Base-by-base conservation (phyloP, 1,139 yeast species). In the Scheffersomyces segobiensis region DNA sequence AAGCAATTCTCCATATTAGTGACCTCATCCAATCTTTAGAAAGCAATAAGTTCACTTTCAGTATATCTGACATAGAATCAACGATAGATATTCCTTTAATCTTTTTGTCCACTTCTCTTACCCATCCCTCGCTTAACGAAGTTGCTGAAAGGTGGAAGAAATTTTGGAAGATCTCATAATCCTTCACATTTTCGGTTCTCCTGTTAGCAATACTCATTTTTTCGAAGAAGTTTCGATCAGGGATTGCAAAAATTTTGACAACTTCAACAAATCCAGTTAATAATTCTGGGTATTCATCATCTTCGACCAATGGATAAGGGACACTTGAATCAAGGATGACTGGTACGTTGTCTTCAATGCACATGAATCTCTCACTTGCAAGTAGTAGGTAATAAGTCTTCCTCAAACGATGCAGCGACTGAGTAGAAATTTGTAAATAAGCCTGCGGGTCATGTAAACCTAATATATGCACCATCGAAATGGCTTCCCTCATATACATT, bases 291-390 rank as follows among this genome's bases (percentile, higher is more conserved):
- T 71, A 71, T 54, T 73, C 77, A 55, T 76, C 80, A 56, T 74
- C 73, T 50, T 67, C 73, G 46, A 73, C 60, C 1, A 67, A 61
- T 1, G 79, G 79, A 50, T 68, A 66, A 1, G 75, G 73, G 18
- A 76, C 67, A 19, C 69, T 65, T 4, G 78, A 69, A 50, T 73
- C 77, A 22, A 76, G 61, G 48, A 75, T 63, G 14, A 74, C 75
- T 1, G 78, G 79, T 26, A 75, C 63, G 42, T 70, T 73, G 57
- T 72, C 74, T 56, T 74, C 77, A 52, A 74, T 73, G 58, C 80
- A 75, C 68, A 73, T 72, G 62, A 71, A 77, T 32, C 82, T 60
- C 62, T 78, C 82, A 0, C 80, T 76, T n/a, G 77, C 77, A 61
- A 77, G 63, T n/a, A 78, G 67, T 62, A 75, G 67, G 60, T 77